A percentile compares a stretch with the other conserved stretches of the same genome.
phyloP scores from a whole-genome alignment of 208 protist species.

The Zelonia costaricensis region DNA sequence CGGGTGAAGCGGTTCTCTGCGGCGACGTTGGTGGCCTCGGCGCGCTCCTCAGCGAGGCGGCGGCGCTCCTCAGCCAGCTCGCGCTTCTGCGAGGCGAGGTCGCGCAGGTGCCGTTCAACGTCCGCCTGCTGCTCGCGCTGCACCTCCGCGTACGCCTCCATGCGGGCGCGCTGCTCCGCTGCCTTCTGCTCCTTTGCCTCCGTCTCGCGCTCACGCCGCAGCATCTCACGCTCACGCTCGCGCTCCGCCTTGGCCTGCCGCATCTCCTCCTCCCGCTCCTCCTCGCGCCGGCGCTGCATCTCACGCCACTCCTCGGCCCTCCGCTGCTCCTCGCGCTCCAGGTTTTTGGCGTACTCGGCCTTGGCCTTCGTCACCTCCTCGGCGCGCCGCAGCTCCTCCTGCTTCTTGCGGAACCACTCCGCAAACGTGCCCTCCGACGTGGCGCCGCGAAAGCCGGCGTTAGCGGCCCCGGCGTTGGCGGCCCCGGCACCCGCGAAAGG shows the following conservation, averaged over 20 bases:
- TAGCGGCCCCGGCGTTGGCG: conserved; percentile 3
- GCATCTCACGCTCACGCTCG: conserved; percentile 50
- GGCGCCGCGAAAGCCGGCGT: conserved; percentile 41
- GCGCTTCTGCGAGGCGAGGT: conserved; percentile 70
- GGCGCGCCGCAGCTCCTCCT: conserved; percentile 72
- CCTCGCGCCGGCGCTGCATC: conserved; percentile 68
- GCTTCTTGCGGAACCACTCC: conserved; percentile 85
- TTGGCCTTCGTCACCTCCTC: conserved; percentile 74
- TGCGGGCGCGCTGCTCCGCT: conserved; percentile 41
- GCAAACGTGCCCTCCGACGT: conserved; percentile 60
- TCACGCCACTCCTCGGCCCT: conserved; percentile 72
- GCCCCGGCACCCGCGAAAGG: conserved; percentile 35
- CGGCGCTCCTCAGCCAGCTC: conserved; percentile 65
- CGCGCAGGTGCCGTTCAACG: conserved; percentile 71
- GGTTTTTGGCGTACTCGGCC: conserved; percentile 65
- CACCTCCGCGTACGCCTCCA: conserved; percentile 61
- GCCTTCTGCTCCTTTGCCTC: conserved; percentile 34
- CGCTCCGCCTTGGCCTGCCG: conserved; percentile 40
- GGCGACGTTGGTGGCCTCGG: conserved; percentile 37
- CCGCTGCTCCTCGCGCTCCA: conserved; percentile 75
- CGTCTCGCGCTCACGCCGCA: conserved; percentile 52
- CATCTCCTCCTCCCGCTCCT: conserved; percentile 60
- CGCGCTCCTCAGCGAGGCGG: conserved; percentile 57
- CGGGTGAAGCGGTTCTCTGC: conserved; percentile 49
- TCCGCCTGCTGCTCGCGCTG: conserved; percentile 76